phyloP scores from a whole-genome alignment of 371 early-diverging fungal species.

The Coemansia sp. region DNA sequence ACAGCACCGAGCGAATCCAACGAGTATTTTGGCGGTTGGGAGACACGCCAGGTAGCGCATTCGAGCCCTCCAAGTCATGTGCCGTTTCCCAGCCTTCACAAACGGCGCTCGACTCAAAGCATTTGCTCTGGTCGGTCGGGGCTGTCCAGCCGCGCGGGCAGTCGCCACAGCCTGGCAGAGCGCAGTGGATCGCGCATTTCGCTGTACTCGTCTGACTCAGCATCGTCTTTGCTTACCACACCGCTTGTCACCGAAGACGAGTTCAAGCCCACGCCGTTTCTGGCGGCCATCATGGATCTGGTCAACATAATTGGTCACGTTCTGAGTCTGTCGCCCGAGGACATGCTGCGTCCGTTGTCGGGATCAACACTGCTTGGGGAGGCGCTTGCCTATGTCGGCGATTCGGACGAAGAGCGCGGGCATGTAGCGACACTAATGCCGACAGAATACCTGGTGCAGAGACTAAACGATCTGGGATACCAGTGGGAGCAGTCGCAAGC shows the following conservation, averaged over 20 bases:
- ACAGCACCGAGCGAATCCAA: neutral
- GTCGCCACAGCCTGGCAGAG: conserved; percentile 3
- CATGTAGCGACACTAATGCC: conserved; percentile 25
- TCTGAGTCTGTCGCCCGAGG: conserved; percentile 24
- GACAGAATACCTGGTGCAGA: conserved; percentile 26
- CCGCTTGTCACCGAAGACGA: conserved; percentile 49
- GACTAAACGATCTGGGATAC: conserved; percentile 29
- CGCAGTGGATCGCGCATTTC: conserved; percentile 23
- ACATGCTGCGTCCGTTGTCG: conserved; percentile 44
- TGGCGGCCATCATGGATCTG: conserved; percentile 47
- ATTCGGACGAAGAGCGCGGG: conserved; percentile 10
- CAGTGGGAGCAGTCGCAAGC: conserved; percentile 31
- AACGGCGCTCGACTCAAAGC: conserved; percentile 14
- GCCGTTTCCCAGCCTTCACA: conserved; percentile 16
- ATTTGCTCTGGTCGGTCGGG: neutral
- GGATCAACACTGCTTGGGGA: conserved; percentile 16
- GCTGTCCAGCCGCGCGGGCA: neutral
- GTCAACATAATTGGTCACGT: conserved; percentile 47
- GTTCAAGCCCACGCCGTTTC: conserved; percentile 48
- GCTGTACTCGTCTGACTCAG: conserved; percentile 24
- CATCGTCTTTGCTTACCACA: conserved; percentile 19
- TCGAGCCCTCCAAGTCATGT: neutral
- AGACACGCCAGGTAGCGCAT: neutral
- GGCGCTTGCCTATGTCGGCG: conserved; percentile 7
- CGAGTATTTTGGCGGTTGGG: neutral